These are phyloP conservation scores for Tolypocladium amazonense DNA, from an alignment of 2,329 filamentous ascomycete genomes.

Conservation along the genomic window DNA sequence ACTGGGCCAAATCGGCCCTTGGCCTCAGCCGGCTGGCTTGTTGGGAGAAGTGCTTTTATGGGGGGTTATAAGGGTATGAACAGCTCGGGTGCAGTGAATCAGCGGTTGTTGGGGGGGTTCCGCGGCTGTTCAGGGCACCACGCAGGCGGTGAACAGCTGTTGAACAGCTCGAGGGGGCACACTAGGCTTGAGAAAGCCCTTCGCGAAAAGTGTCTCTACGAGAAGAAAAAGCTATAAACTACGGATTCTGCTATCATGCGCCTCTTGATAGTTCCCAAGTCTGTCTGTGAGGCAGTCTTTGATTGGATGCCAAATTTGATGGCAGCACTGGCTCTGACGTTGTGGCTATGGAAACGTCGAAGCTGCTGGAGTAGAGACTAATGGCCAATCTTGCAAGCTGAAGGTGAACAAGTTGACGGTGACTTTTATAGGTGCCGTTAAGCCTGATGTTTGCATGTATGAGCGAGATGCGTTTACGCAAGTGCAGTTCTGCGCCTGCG, in stretches of 20 bases:
- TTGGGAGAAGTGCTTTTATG: neutral
- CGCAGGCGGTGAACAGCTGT: neutral
- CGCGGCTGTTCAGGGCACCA: neutral
- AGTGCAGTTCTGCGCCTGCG: too few relatives aligned
- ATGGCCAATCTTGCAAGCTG: neutral
- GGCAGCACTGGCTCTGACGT: neutral
- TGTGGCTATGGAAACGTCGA: neutral
- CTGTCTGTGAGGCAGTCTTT: too few relatives aligned
- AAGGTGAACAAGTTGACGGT: neutral
- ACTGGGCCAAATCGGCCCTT: neutral
- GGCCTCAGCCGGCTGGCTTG: neutral
- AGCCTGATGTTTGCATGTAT: neutral
- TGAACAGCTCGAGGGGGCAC: neutral
- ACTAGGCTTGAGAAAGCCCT: too few relatives aligned
- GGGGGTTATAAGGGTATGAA: neutral
- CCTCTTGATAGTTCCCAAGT: too few relatives aligned
- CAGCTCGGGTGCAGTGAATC: neutral
- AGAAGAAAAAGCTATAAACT: too few relatives aligned
- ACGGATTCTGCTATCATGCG: too few relatives aligned
- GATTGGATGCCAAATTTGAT: neutral
- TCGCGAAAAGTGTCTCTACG: too few relatives aligned
- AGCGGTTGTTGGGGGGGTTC: neutral
- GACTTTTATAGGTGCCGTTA: neutral
- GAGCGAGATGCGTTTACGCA: too few relatives aligned
- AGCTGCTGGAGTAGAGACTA: neutral